These are phyloP conservation scores for Pseudocohnilembus persalinus DNA, from an alignment of 169 alveolate genomes.

Conservation along the genomic window DNA sequence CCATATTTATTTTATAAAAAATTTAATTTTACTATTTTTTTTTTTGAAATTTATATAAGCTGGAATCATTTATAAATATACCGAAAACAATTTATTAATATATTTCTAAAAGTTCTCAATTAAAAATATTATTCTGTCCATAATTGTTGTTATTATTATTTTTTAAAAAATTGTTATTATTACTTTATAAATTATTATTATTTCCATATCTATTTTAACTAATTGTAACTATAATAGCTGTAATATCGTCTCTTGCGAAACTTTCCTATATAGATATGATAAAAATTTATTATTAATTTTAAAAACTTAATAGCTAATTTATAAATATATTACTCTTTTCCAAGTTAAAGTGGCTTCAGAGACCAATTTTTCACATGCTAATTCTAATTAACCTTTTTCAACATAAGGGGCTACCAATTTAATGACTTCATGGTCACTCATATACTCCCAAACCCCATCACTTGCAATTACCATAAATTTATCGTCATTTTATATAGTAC, in stretches of 20 bases:
- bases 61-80: too few species aligned
- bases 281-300: background rate
- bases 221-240: constrained; percentile 22
- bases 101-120: too few species aligned
- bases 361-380: constrained; percentile 50
- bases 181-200: background rate
- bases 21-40: too few species aligned
- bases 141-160: too few species aligned
- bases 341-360: constrained; percentile 48
- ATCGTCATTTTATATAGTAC: constrained; percentile 50
- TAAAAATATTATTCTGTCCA: too few species aligned
- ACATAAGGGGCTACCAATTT: constrained; percentile 47
- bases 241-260: constrained; percentile 46
- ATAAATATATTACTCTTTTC: constrained; percentile 25
- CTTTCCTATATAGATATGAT: constrained; percentile 10
- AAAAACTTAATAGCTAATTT: too few species aligned
- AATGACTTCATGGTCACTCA: constrained; percentile 64
- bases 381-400: constrained; percentile 56
- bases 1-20: too few species aligned
- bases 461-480: constrained; percentile 65
- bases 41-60: too few species aligned
- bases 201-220: background rate
- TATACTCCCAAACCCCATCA: constrained; percentile 83
- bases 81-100: too few species aligned
- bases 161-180: too few species aligned